Percentiles rank a stretch among this genome's conserved stretches.
phyloP scores from a whole-genome alignment of 148 eudicot species.

The Vaccinium corymbosum region DNA sequence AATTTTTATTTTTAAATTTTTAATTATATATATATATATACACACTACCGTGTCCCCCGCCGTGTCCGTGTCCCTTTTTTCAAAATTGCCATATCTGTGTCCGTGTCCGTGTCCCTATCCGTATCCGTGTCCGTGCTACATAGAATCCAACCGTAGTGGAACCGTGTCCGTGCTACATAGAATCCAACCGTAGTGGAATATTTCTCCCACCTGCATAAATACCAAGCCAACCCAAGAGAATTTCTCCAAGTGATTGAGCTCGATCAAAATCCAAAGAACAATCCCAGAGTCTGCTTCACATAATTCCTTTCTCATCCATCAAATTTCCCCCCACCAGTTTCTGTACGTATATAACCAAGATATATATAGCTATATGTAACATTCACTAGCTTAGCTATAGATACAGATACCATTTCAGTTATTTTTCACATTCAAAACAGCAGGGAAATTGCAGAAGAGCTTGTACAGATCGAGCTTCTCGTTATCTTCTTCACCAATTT shows the following conservation, averaged over 20 bases:
- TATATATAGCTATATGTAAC: not conserved
- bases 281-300: too few relatives aligned
- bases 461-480: not conserved
- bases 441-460: not conserved
- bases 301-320: not conserved
- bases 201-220: constrained; percentile 16
- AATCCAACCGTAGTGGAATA: not conserved
- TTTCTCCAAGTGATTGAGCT: constrained; percentile 1
- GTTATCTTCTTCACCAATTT: not conserved
- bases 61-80: too few relatives aligned
- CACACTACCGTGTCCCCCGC: too few relatives aligned
- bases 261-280: not conserved
- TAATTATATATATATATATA: too few relatives aligned
- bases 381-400: not conserved
- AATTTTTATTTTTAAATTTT: too few relatives aligned
- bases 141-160: not conserved
- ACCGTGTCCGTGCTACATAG: not conserved
- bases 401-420: not conserved
- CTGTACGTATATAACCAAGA: not conserved
- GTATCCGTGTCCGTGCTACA: too few relatives aligned
- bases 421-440: not conserved
- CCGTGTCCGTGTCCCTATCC: too few relatives aligned
- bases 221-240: constrained; percentile 3
- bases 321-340: not conserved
- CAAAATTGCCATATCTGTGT: too few relatives aligned